Evolutionary conservation across 208 protist species (phyloP).

Genomic region (Trypanosoma caninum): DNA sequence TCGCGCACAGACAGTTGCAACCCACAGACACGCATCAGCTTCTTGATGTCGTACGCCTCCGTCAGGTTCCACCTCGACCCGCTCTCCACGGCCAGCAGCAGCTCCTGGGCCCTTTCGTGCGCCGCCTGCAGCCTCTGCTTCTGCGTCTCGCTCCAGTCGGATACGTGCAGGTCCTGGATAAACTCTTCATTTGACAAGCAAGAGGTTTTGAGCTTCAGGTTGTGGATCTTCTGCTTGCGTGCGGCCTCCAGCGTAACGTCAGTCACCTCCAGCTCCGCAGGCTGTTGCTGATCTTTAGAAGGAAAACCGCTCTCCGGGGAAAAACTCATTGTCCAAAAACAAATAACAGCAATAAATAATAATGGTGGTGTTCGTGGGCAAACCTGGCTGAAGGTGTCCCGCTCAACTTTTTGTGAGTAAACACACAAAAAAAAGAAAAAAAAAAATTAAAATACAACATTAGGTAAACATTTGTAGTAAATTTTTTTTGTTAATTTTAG

Average conservation of each 20-base stretch:
- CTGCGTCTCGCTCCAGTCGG: slow-evolving; percentile 53
- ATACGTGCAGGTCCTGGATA: slow-evolving; percentile 51
- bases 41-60: slow-evolving; percentile 53
- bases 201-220: slow-evolving; percentile 45
- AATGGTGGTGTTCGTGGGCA: too few species aligned
- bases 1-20: slow-evolving; percentile 47
- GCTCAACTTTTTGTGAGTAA: too few species aligned
- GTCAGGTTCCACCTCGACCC: slow-evolving; percentile 55
- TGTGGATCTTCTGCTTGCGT: slow-evolving; percentile 55
- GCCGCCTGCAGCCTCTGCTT: slow-evolving; percentile 51
- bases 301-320: too few species aligned
- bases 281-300: slow-evolving; percentile 6
- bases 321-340: too few species aligned
- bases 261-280: slow-evolving; percentile 31
- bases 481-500: too few species aligned
- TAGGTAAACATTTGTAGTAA: too few species aligned
- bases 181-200: slow-evolving; percentile 55
- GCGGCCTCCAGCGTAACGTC: slow-evolving; percentile 54
- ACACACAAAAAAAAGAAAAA: too few species aligned
- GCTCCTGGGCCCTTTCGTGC: slow-evolving; percentile 43
- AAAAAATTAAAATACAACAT: too few species aligned
- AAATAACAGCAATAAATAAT: too few species aligned
- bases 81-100: slow-evolving; percentile 36
- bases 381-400: too few species aligned
- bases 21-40: slow-evolving; percentile 53